Evolutionary conservation across 257 asterid genomes (phyloP).

Genomic region (Linaria vulgaris): DNA sequence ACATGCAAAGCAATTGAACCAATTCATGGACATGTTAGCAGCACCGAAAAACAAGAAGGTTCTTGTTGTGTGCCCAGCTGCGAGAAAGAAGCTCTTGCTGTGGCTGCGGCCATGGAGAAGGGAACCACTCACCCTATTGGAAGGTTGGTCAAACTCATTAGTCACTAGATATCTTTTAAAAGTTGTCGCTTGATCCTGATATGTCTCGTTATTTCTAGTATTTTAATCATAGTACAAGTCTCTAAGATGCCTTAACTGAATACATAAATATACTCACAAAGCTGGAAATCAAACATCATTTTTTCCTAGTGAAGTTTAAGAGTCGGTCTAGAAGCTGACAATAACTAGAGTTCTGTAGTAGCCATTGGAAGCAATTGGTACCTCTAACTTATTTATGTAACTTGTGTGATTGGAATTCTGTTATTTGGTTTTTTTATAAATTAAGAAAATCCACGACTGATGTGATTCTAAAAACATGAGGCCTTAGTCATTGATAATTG

Average conservation of each 20-base stretch:
- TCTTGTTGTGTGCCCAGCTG: constrained; percentile 91
- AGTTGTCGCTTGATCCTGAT: constrained; percentile 10
- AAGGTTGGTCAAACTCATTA: constrained; percentile 50
- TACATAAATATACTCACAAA: no score
- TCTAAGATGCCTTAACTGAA: background rate
- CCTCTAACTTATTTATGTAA: background rate
- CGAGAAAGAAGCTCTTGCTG: constrained; percentile 98
- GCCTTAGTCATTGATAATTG: no score
- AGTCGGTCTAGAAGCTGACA: no score
- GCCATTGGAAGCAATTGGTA: background rate
- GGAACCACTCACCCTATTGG: constrained; percentile 99
- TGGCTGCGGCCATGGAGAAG: constrained; percentile 99
- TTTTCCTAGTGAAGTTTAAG: no score
- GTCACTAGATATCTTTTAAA: background rate
- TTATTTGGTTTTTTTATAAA: background rate
- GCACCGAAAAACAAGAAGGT: constrained; percentile 37
- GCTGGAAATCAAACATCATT: no score
- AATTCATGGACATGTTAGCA: constrained; percentile 74
- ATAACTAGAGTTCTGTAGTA: background rate
- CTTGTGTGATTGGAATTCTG: background rate
- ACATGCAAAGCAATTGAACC: constrained; percentile 99
- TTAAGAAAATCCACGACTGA: background rate
- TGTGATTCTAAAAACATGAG: background rate
- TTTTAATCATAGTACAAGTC: constrained; percentile 1
- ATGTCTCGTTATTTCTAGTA: constrained; percentile 3